These are phyloP conservation scores for Penicillium macrosclerotiorum DNA, from an alignment of 495 filamentous ascomycete genomes.

Conservation along the genomic window DNA sequence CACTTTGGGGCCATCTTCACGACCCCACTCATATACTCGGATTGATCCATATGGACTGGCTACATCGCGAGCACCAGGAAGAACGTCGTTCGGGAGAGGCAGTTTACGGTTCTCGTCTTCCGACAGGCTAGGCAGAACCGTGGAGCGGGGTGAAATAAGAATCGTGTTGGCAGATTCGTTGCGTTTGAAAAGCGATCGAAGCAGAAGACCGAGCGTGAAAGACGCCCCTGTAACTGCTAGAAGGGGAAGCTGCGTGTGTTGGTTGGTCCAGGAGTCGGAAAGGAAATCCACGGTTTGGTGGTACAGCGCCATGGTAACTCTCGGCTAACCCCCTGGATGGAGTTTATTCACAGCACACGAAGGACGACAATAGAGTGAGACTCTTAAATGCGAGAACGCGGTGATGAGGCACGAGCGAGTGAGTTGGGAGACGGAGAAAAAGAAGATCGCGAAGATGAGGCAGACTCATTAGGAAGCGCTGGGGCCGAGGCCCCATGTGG, in stretches of 20 bases:
- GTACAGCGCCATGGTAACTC: conserved; percentile 36
- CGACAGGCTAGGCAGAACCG: conserved; percentile 45
- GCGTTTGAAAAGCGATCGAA: conserved; percentile 33
- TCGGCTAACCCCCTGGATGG: conserved; percentile 8
- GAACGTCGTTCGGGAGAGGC: conserved; percentile 70
- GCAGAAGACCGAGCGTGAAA: conserved; percentile 39
- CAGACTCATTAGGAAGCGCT: conserved; percentile 1
- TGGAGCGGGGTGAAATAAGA: conserved; percentile 48
- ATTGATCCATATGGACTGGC: conserved; percentile 75
- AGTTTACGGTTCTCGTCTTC: conserved; percentile 45
- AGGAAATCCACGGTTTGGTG: conserved; percentile 39
- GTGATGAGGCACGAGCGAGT: neutral
- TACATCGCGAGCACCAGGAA: conserved; percentile 75
- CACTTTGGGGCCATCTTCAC: conserved; percentile 74
- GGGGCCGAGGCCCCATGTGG: conserved; percentile 7
- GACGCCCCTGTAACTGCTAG: conserved; percentile 42
- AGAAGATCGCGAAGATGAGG: neutral
- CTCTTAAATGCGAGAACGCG: neutral
- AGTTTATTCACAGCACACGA: neutral
- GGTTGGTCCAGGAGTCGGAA: conserved; percentile 36
- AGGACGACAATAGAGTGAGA: neutral
- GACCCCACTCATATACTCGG: conserved; percentile 87
- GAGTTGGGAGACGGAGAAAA: neutral
- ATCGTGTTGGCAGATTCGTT: conserved; percentile 13
- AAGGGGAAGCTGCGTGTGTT: conserved; percentile 39